Base-by-base conservation (phyloP, 2,329 filamentous ascomycete species). In the Aspergillus amoenus region DNA sequence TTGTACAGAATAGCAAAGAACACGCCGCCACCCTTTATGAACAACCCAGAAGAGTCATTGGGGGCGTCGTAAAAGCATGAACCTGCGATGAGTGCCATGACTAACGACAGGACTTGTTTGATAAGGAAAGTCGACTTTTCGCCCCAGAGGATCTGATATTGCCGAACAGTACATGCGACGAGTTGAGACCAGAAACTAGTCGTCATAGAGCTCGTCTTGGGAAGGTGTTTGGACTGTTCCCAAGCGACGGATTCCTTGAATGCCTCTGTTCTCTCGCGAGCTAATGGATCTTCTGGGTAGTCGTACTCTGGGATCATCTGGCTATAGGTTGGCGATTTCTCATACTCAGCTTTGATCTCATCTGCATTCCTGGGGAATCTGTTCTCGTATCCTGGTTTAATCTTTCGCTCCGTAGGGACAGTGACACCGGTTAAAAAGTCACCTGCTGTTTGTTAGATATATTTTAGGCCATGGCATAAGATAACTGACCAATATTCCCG, bases 41-140 rank as follows among this genome's bases (percentile, higher is more conserved):
- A 89, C 0, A 90, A 71, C 7, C 87, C 87, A 1, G 72, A 77
- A 0, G 84, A 83, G 49, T 81, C 84, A 21, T 74, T 57, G 0
- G 85, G 81, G 0, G 86, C 82, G 55, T 86, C 79, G 71, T 89
- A 90, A 71, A 90, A 90, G 3, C 89, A 77, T 0, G 86, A 88
- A 5, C 86, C 87, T 2, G 81, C 78, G 55, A 89, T 82, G 4
- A 90, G 70, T 0, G 86, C 85, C 64, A 87, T 84, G 0, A 79
- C 64, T 7, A 88, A 65, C 1, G 82, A 85, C 0, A 81, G 79
- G 4, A 78, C 70, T 62, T 88, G 84, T 67, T 86, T 87, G 72
- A 88, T 84, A 58, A 86, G 62, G 40, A 88, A 84, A 0, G 84
- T 86, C 0, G 82, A 77, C 62, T 85, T 87, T 69, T 89, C 85